Conservation (phyloP, 371 early-diverging fungal genomes). For the Mucor racemosus region DNA sequence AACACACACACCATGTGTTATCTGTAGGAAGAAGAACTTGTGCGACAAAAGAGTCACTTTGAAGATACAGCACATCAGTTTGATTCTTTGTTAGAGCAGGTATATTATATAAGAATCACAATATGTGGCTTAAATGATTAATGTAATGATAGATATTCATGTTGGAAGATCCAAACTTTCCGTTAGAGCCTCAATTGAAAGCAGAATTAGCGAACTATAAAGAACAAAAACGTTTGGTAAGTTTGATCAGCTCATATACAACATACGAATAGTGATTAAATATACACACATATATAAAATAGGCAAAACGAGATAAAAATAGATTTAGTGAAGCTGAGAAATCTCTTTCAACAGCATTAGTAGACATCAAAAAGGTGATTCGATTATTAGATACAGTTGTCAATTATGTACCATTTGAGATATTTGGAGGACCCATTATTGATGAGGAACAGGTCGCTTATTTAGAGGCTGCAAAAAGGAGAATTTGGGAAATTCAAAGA, state of each 20-base stretch:
- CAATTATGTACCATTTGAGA: slow-evolving; percentile 44
- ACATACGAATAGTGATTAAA: neutral
- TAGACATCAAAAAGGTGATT: slow-evolving; percentile 28
- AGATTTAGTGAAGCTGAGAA: slow-evolving; percentile 40
- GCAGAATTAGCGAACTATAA: slow-evolving; percentile 37
- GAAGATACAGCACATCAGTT: slow-evolving; percentile 15
- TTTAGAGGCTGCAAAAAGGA: slow-evolving; percentile 32
- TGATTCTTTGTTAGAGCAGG: slow-evolving; percentile 26
- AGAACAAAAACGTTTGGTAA: slow-evolving; percentile 35
- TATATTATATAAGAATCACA: neutral
- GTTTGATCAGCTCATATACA: neutral
- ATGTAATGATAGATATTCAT: slow-evolving; percentile 32
- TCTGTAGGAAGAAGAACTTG: slow-evolving; percentile 14
- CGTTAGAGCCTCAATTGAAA: slow-evolving; percentile 35
- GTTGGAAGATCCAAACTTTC: slow-evolving; percentile 25
- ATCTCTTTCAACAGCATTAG: slow-evolving; percentile 28
- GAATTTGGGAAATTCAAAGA: slow-evolving; percentile 39
- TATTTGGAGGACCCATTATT: slow-evolving; percentile 43
- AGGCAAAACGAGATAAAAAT: slow-evolving; percentile 43
- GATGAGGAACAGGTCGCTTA: slow-evolving; percentile 42
- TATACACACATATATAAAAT: neutral
- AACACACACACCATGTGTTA: too few species aligned
- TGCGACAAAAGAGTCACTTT: slow-evolving; percentile 22
- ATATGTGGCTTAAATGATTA: neutral
- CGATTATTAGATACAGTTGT: slow-evolving; percentile 32